phyloP scores from a whole-genome alignment of 345 rosid species.

The Eucalyptus tenuipes region DNA sequence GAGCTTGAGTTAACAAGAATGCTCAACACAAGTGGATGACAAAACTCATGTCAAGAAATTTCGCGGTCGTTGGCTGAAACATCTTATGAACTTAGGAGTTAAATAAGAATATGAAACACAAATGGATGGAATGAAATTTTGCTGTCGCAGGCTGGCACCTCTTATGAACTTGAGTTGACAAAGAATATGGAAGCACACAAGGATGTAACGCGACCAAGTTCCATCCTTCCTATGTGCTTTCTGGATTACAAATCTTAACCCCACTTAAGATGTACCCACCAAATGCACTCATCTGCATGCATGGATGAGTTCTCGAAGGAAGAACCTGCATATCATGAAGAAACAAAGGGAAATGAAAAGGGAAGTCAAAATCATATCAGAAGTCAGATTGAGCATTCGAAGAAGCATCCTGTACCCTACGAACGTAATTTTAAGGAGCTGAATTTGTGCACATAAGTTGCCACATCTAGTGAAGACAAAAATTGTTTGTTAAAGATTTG shows the following conservation, averaged over 20 bases:
- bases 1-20: neutral
- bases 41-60: neutral
- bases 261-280: constrained; percentile 93
- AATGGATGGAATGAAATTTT: neutral
- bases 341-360: neutral
- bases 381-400: neutral
- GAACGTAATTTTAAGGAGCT: neutral
- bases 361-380: neutral
- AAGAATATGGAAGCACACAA: neutral
- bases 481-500: neutral
- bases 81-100: neutral
- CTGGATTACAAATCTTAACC: constrained; percentile 22
- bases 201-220: neutral
- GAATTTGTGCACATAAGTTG: neutral
- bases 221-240: neutral
- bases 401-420: neutral
- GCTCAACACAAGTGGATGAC: neutral
- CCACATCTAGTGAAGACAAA: neutral
- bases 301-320: constrained; percentile 90
- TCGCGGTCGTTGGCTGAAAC: neutral
- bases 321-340: constrained; percentile 39
- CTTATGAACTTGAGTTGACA: neutral
- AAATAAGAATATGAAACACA: neutral
- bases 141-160: neutral
- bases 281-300: constrained; percentile 80